These are phyloP conservation scores for Camellia lanceoleosa DNA, from an alignment of 148 eudicot species.

Conservation along the genomic window DNA sequence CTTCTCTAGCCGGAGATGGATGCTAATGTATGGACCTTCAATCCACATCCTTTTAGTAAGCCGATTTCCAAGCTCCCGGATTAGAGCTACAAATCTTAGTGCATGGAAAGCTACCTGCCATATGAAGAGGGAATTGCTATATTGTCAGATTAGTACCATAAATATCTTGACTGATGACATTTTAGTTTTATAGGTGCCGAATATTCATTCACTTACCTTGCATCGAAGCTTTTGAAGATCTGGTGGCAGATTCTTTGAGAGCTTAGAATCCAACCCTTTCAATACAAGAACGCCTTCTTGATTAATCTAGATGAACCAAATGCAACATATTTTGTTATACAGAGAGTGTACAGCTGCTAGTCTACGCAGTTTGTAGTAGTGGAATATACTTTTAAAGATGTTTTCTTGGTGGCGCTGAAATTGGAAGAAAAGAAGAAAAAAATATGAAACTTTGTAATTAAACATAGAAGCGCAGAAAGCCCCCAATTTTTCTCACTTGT, in stretches of 20 bases:
- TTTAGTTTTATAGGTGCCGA: too few relatives aligned
- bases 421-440: background rate
- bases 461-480: background rate
- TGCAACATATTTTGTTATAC: too few relatives aligned
- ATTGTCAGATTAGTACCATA: too few relatives aligned
- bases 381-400: background rate
- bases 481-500: constrained; percentile 37
- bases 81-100: constrained; percentile 58
- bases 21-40: constrained; percentile 73
- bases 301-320: constrained; percentile 38
- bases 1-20: constrained; percentile 75
- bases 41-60: constrained; percentile 85
- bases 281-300: constrained; percentile 71
- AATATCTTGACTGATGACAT: too few relatives aligned
- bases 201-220: constrained; percentile 34
- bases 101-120: constrained; percentile 79
- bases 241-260: constrained; percentile 63
- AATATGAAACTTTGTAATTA: background rate
- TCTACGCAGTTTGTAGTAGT: too few relatives aligned
- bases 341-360: too few relatives aligned
- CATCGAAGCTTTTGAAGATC: constrained; percentile 72
- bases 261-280: constrained; percentile 75
- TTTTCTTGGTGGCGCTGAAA: constrained; percentile 7
- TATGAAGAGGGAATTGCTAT: background rate
- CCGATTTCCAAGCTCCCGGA: constrained; percentile 53